Conservation (phyloP, 1,284 basidiomycete genomes). For the Tilletia walkeri region DNA sequence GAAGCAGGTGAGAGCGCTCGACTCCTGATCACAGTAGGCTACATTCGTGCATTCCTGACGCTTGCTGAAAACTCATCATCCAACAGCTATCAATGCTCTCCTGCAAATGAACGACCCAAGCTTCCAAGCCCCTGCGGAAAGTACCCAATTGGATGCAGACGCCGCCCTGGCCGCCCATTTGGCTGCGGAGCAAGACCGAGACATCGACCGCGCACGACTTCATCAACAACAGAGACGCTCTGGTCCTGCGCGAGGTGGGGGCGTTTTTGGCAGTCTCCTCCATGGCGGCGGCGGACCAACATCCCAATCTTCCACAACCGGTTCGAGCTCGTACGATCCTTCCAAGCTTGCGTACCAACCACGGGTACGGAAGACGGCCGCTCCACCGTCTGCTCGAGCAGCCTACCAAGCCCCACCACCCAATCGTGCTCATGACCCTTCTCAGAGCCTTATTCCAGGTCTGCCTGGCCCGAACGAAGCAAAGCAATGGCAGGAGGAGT, state of each 20-base stretch:
- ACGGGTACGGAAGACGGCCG: constrained; percentile 26
- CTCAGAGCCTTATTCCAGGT: constrained; percentile 31
- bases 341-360: constrained; percentile 43
- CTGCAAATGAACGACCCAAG: constrained; percentile 46
- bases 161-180: constrained; percentile 37
- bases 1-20: constrained; percentile 28
- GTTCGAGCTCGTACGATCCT: constrained; percentile 36
- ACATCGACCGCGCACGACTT: constrained; percentile 23
- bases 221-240: constrained; percentile 25
- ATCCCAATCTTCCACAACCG: background rate
- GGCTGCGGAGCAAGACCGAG: constrained; percentile 36
- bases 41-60: background rate
- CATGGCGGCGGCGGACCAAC: background rate
- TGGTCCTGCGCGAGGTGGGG: constrained; percentile 30
- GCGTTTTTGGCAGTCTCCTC: constrained; percentile 30
- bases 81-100: constrained; percentile 37
- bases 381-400: constrained; percentile 4
- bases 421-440: background rate
- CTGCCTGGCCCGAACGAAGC: constrained; percentile 45
- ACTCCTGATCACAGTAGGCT: background rate
- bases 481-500: constrained; percentile 46
- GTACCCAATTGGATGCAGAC: constrained; percentile 36
- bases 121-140: constrained; percentile 30
- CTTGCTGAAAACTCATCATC: background rate
- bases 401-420: constrained; percentile 20